phyloP scores from a whole-genome alignment of 2,329 filamentous ascomycete species.

The Colletotrichum sp. region DNA sequence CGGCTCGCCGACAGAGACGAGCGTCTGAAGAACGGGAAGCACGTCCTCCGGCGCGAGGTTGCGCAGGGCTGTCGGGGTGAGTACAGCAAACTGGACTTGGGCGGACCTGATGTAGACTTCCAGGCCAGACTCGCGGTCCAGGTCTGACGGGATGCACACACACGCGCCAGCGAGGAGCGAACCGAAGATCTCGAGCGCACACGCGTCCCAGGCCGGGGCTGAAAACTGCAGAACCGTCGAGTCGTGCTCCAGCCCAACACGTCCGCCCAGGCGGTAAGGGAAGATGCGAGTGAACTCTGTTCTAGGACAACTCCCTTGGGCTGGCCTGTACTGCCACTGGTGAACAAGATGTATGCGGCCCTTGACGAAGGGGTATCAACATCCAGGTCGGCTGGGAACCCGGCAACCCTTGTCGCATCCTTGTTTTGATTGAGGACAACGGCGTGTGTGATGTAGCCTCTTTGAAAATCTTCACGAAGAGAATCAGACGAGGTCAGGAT shows the following conservation, averaged over 20 bases:
- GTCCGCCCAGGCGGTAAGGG: not conserved
- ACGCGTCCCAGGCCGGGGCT: not conserved
- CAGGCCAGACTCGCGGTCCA: not conserved
- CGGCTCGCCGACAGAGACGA: slow-evolving; percentile 23
- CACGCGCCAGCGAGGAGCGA: not conserved
- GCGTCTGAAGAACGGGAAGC: not conserved
- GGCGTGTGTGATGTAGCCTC: not conserved
- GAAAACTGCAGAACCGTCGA: not conserved
- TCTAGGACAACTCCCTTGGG: not conserved
- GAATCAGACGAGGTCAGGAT: not conserved
- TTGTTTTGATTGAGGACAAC: not conserved
- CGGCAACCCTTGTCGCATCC: not conserved
- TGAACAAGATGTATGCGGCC: not conserved
- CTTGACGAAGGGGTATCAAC: not conserved
- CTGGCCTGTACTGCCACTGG: not conserved
- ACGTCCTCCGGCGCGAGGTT: not conserved
- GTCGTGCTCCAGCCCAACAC: not conserved
- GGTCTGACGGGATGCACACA: not conserved
- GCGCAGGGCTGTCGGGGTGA: not conserved
- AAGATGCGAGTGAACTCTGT: not conserved
- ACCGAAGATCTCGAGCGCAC: not conserved
- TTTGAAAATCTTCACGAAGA: not conserved
- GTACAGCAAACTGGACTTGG: not conserved
- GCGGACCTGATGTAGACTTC: not conserved
- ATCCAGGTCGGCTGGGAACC: not conserved